Evolutionary conservation across 139 green algal genomes (phyloP), one percentile per base, ranked within the genome.

Genomic region (Pseudopediastrum boryanum): DNA sequence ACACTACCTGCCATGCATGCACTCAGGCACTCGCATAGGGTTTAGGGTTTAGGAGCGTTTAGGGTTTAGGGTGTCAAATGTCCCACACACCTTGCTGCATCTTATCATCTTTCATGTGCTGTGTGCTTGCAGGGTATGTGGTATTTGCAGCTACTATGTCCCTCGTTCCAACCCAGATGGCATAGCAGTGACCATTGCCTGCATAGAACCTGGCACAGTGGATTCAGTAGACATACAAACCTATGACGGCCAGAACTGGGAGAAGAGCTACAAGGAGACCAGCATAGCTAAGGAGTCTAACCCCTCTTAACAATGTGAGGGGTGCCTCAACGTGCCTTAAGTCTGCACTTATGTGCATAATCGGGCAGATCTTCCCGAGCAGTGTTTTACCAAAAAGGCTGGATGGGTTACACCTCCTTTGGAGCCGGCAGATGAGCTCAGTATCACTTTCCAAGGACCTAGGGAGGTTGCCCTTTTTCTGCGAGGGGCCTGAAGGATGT

Each of bases 191-290:
- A 82, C 64, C 1, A 25, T 76, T 21, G 39, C 48, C 64, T 82
- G 75, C 75, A 82, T 75, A 27, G 59, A 82, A 43, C 75, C 64
- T 19, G 64, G 64, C 39, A 82, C 64, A 29, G 75, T 82, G 2
- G 65, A 27, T 6, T 41, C 38, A 8, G 39, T 75, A 5, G 63
- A 63, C 10, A 29, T 82, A 36, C 42, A 39, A 2, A 6, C 7
- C 1, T 81, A 61, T 25, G 36, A 81, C 36, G 75, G 75, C 8
- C 25, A 44, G 13, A 68, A 81, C 21, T 81, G 75, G 75, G 63
- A 81, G n/a, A 36, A 42, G 31, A 73, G 59, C 23, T 81, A 75
- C 33, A 10, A 44, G 23, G 42, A 46, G 27, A 75, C 75, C 42
- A 50, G 75, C 33, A 81, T 81, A 44, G 41, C 46, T 12, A 44